Evolutionary conservation across 1,139 yeast species (phyloP).

Genomic region (Debaryomycetaceae sp.): DNA sequence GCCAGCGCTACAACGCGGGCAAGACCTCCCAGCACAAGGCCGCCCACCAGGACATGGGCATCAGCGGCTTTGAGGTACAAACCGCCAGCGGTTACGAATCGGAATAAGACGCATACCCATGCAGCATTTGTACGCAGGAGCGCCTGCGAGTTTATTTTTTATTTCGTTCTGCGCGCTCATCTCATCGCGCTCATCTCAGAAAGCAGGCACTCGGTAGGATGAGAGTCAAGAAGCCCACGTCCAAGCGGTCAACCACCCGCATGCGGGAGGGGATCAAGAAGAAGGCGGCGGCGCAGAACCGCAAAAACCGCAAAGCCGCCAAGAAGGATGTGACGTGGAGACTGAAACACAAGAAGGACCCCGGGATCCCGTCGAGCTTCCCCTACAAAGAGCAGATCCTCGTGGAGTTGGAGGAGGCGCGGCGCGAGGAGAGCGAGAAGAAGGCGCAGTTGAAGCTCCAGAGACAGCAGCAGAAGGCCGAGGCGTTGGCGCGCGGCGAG

Average conservation of each 20-base stretch:
- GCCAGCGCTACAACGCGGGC: slow-evolving; percentile 3
- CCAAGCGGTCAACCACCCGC: slow-evolving; percentile 85
- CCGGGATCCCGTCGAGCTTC: slow-evolving; percentile 91
- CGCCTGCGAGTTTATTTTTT: background rate
- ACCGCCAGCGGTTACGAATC: too few species aligned
- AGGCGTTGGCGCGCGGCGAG: slow-evolving; percentile 42
- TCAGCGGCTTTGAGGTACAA: too few species aligned
- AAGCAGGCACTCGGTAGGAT: slow-evolving; percentile 16
- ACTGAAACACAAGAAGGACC: slow-evolving; percentile 76
- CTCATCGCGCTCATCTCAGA: slow-evolving; percentile 3
- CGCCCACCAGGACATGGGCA: slow-evolving; percentile 2
- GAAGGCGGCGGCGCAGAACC: slow-evolving; percentile 87
- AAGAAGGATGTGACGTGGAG: slow-evolving; percentile 95
- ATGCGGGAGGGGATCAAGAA: slow-evolving; percentile 94
- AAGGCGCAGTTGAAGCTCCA: slow-evolving; percentile 47
- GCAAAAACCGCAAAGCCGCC: slow-evolving; percentile 75
- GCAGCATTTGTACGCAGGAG: slow-evolving; percentile 3
- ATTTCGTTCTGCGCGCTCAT: slow-evolving; percentile 1
- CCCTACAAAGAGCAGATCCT: slow-evolving; percentile 87
- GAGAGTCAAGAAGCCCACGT: slow-evolving; percentile 64
- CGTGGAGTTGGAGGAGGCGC: slow-evolving; percentile 72
- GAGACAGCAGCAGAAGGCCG: slow-evolving; percentile 43
- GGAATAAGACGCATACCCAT: background rate
- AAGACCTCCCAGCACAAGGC: slow-evolving; percentile 2
- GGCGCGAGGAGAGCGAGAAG: slow-evolving; percentile 59